Conservation (phyloP, 2,329 filamentous ascomycete species). For the Pleoardoris graminearum region DNA sequence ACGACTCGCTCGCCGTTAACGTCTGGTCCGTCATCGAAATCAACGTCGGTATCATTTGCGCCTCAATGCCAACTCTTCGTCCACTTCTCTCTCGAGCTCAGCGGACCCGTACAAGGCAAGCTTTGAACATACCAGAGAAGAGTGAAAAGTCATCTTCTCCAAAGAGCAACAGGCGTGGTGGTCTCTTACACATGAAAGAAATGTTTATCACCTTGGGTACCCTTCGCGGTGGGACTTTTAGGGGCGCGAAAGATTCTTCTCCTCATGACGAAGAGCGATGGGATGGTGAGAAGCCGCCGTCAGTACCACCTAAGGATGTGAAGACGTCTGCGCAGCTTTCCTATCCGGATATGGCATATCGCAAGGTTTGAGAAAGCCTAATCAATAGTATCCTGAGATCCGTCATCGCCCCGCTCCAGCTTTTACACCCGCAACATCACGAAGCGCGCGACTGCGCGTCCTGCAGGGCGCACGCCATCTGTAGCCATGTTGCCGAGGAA, state of each 20-base stretch:
- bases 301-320: constrained; percentile 25
- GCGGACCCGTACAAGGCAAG: constrained; percentile 20
- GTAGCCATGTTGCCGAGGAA: not conserved
- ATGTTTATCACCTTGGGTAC: constrained; percentile 16
- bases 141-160: not conserved
- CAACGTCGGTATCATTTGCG: constrained; percentile 86
- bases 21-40: constrained; percentile 93
- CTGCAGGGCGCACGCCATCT: not conserved
- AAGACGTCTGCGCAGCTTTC: constrained; percentile 6
- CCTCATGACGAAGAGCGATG: constrained; percentile 14
- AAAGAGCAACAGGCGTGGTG: constrained; percentile 8
- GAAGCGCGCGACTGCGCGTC: no score
- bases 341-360: constrained; percentile 14
- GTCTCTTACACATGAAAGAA: constrained; percentile 17
- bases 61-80: constrained; percentile 84
- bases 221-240: constrained; percentile 12
- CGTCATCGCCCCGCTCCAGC: not conserved
- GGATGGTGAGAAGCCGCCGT: constrained; percentile 18
- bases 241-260: constrained; percentile 3
- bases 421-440: not conserved
- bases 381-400: no score
- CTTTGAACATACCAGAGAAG: constrained; percentile 11
- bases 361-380: constrained; percentile 7
- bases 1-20: constrained; percentile 76
- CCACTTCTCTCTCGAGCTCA: constrained; percentile 57